phyloP scores from a whole-genome alignment of 2,329 filamentous ascomycete species.

The Colletotrichum sp. region DNA sequence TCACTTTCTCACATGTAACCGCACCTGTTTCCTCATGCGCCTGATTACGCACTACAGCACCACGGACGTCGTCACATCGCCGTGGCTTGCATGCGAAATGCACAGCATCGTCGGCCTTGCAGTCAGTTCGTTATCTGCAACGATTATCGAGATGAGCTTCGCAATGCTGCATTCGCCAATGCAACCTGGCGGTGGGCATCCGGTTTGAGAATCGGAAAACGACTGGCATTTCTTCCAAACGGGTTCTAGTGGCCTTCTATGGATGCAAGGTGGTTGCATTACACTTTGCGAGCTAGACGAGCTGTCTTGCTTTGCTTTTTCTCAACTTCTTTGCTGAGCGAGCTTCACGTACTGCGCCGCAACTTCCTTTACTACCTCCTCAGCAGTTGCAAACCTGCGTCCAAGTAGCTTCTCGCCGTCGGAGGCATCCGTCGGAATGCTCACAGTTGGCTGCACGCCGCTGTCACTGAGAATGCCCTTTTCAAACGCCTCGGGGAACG shows the following conservation, averaged over 20 bases:
- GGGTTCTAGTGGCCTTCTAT: not conserved
- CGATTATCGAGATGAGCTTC: not conserved
- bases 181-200: not conserved
- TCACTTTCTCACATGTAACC: conserved; percentile 13
- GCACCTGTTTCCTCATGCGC: not conserved
- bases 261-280: not conserved
- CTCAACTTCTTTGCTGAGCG: not conserved
- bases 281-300: not conserved
- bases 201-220: not conserved
- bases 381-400: conserved; percentile 33
- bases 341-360: conserved; percentile 37
- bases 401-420: conserved; percentile 36
- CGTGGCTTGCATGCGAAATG: not conserved
- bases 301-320: not conserved
- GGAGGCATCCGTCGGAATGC: conserved; percentile 24
- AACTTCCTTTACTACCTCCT: conserved; percentile 36
- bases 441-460: not conserved
- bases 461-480: not conserved
- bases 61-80: not conserved
- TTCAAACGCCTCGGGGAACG: not conserved
- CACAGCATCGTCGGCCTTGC: not conserved
- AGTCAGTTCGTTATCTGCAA: not conserved
- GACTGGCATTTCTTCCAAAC: not conserved
- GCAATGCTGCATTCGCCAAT: not conserved
- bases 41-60: not conserved